phyloP scores from a whole-genome alignment of 768 basidiomycete species.

The Kwoniella newhampshirensis region DNA sequence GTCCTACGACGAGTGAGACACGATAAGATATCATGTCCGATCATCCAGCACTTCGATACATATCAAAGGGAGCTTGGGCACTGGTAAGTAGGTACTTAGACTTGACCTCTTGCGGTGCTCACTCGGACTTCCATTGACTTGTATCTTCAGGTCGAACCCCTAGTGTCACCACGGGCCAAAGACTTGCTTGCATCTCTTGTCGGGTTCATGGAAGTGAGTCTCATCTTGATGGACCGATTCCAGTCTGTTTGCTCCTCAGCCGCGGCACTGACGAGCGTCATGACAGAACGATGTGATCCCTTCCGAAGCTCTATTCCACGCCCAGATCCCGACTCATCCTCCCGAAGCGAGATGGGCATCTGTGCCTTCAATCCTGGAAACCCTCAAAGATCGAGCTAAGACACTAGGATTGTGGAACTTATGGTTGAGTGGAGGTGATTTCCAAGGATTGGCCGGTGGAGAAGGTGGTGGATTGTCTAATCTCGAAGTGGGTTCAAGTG shows the following conservation, averaged over 20 bases:
- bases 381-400: conserved; percentile 84
- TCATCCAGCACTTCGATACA: conserved; percentile 19
- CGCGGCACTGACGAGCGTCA: background rate
- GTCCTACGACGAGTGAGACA: background rate
- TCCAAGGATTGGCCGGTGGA: conserved; percentile 61
- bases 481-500: conserved; percentile 75
- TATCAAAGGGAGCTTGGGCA: conserved; percentile 38
- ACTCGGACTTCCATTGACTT: background rate
- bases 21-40: conserved; percentile 6
- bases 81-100: conserved; percentile 55
- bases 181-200: conserved; percentile 80
- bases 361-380: conserved; percentile 73
- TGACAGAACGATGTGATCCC: conserved; percentile 83
- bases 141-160: conserved; percentile 63
- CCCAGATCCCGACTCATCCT: conserved; percentile 75
- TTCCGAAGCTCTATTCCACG: conserved; percentile 70
- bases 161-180: conserved; percentile 86
- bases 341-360: conserved; percentile 73
- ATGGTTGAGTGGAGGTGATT: conserved; percentile 91
- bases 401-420: conserved; percentile 93
- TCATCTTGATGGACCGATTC: background rate
- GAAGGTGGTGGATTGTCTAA: conserved; percentile 87
- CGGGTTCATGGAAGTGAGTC: conserved; percentile 72
- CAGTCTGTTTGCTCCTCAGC: background rate
- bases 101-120: background rate